These are phyloP conservation scores for Mortierella alpina DNA, from an alignment of 192 early-diverging fungal genomes.

Conservation along the genomic window DNA sequence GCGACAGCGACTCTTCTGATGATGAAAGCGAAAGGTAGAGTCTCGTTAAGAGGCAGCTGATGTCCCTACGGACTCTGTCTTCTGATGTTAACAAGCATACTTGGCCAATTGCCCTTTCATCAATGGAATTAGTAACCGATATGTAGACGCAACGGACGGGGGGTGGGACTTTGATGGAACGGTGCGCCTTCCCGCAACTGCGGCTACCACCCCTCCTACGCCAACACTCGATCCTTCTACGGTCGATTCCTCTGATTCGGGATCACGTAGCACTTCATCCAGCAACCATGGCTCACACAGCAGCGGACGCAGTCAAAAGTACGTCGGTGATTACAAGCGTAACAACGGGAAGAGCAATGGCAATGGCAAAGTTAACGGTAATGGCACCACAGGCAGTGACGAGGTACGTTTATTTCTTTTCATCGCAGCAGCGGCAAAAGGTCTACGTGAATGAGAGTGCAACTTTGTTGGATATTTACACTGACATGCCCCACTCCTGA, in stretches of 20 bases:
- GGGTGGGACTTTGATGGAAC: slow-evolving; percentile 57
- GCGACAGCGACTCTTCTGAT: slow-evolving; percentile 51
- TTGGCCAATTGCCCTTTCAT: no score
- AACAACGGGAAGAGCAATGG: slow-evolving; percentile 19
- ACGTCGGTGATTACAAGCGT: neutral
- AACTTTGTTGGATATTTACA: neutral
- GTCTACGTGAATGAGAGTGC: no score
- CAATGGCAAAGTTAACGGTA: slow-evolving; percentile 15
- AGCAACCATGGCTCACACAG: slow-evolving; percentile 7
- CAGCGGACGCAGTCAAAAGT: neutral
- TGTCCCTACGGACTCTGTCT: no score
- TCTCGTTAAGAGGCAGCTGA: neutral
- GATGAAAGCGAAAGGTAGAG: slow-evolving; percentile 41
- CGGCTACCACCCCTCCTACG: neutral
- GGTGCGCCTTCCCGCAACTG: slow-evolving; percentile 17
- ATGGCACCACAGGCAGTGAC: slow-evolving; percentile 7
- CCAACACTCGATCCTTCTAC: slow-evolving; percentile 1
- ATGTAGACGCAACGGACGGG: slow-evolving; percentile 32
- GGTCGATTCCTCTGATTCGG: neutral
- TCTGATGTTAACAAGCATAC: no score
- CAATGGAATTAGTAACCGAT: slow-evolving; percentile 5
- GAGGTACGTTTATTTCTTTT: slow-evolving; percentile 22
- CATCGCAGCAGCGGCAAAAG: neutral
- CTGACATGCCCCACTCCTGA: neutral
- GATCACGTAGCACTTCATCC: neutral